Evolutionary conservation across 345 rosid genomes (phyloP), one percentile per base, ranked within the genome.

Genomic region (Eucalyptus virginea): DNA sequence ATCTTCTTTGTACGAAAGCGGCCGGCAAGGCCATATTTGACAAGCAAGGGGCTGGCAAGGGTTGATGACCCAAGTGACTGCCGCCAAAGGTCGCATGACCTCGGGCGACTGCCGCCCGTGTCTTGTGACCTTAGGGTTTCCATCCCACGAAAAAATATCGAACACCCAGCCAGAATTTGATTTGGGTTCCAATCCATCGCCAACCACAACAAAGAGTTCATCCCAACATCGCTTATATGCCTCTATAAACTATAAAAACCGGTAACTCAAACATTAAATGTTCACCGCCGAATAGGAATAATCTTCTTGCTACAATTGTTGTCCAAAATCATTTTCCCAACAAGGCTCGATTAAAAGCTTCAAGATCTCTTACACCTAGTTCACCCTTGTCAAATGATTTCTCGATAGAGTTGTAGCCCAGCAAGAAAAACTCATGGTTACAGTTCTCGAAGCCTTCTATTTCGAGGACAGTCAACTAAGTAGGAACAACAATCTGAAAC

Each of bases 11-110:
- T 7, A 7, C 18, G 23, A 6, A 7, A 51, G 21, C 8, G 21
- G 8, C 54, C 0, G 3, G 4, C 9, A 18, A 51, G 9, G 23
- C 4, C 56, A 51, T 7, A 51, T 7, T 7, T 51, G 2, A 51
- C 2, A 1, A 2, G 9, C 9, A 3, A 51, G 23, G 23, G 23
- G 56, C 21, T 7, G 23, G 23, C 56, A 51, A 51, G 56, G 1
- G 54, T 51, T 51, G 54, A 51, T 3, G 4, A 51, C 56, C 9
- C 56, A 51, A 18, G 56, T 3, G 9, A 51, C 56, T 0, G 0
- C 23, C 1, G 0, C 56, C 23, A 51, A 7, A 18, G 24, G 56
- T 52, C 0, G 2, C 9, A 52, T 0, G 0, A 52, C 56, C 56
- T 52, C 0, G 9, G 56, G 56, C 1, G n/a, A n/a, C n/a, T n/a